These are phyloP conservation scores for Conringia planisiliqua DNA, from an alignment of 345 rosid species.

Conservation along the genomic window DNA sequence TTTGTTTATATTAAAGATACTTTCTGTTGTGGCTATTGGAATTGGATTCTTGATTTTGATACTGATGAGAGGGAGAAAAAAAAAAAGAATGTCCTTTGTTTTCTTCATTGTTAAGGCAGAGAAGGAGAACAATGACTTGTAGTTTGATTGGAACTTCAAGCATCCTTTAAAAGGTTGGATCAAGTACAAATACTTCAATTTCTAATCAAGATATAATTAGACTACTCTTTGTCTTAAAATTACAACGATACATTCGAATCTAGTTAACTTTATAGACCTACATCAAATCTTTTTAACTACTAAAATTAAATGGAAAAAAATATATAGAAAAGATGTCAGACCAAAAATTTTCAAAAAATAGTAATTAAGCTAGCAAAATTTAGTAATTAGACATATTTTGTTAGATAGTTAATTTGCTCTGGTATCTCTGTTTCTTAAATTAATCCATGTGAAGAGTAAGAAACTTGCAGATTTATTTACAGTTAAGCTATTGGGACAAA, in stretches of 20 bases:
- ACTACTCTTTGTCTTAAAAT: background rate
- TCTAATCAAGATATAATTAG: background rate
- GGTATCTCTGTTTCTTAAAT: background rate
- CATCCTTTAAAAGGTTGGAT: conserved; percentile 3
- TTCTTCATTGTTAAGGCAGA: conserved; percentile 32
- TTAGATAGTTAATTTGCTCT: background rate
- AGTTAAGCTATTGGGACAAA: conserved; percentile 2
- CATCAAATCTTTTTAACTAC: background rate
- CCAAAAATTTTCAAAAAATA: too few relatives aligned
- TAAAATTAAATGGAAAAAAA: too few relatives aligned
- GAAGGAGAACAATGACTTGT: conserved; percentile 12
- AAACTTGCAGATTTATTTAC: conserved; percentile 17
- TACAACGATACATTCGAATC: background rate
- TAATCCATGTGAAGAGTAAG: background rate
- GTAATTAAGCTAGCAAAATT: too few relatives aligned
- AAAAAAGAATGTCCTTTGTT: conserved; percentile 16
- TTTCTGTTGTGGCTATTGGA: conserved; percentile 24
- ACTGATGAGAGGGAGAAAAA: background rate
- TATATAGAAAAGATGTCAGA: too few relatives aligned
- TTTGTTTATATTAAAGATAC: conserved; percentile 15
- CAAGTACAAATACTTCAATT: background rate
- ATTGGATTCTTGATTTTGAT: conserved; percentile 38
- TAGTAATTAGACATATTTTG: too few relatives aligned
- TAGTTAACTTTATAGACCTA: background rate
- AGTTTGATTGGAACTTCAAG: conserved; percentile 8